phyloP scores from a whole-genome alignment of 2,329 filamentous ascomycete genomes.

The Trichoderma arundinaceum region DNA sequence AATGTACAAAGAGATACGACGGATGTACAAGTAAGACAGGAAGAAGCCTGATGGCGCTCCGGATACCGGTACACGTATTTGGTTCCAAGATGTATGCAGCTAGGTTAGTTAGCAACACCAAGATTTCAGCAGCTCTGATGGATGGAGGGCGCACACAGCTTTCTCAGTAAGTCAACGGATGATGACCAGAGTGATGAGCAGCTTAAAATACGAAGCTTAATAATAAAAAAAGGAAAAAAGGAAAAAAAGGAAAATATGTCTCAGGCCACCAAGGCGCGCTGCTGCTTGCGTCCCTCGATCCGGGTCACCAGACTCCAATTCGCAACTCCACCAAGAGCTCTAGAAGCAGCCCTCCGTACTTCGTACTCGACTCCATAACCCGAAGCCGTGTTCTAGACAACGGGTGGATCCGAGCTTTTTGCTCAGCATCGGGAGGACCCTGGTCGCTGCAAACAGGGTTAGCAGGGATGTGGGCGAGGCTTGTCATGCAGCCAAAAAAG shows the following conservation, averaged over 20 bases:
- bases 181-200: neutral
- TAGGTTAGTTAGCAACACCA: no score
- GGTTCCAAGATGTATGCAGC: neutral
- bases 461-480: constrained; percentile 21
- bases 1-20: constrained; percentile 5
- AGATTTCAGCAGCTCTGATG: no score
- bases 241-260: neutral
- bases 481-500: constrained; percentile 19
- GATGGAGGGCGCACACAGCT: no score
- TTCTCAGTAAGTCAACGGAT: neutral
- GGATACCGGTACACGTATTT: constrained; percentile 22
- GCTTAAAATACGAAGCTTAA: neutral
- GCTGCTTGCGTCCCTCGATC: neutral
- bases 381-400: constrained; percentile 23
- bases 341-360: constrained; percentile 1
- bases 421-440: constrained; percentile 7
- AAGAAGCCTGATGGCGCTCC: neutral
- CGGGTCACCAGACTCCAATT: neutral
- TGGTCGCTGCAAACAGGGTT: constrained; percentile 18
- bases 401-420: constrained; percentile 23
- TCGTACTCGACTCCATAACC: constrained; percentile 9
- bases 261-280: neutral
- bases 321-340: constrained; percentile 13
- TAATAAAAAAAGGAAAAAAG: neutral
- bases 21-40: constrained; percentile 7